Evolutionary conservation across 139 green algal species (phyloP).

Genomic region (Chlamydomonas asymmetrica): DNA sequence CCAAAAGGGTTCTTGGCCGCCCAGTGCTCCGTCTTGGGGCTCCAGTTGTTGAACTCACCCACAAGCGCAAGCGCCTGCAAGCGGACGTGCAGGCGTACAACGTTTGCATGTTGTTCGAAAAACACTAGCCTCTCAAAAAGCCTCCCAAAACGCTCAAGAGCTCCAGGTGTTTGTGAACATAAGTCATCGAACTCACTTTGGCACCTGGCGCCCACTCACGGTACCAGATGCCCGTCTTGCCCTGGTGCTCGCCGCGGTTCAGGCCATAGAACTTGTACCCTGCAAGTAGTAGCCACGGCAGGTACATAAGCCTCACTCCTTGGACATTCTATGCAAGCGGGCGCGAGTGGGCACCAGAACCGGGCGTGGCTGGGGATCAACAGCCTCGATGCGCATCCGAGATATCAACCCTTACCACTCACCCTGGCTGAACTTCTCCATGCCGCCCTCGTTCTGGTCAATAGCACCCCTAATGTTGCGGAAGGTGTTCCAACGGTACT

Average conservation of each 20-base stretch:
- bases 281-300: no score
- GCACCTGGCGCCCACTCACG: conserved; percentile 86
- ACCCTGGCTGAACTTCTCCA: conserved; percentile 91
- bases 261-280: conserved; percentile 88
- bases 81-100: not conserved
- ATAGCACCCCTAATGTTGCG: conserved; percentile 79
- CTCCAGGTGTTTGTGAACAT: no score
- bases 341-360: no score
- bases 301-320: no score
- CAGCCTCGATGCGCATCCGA: no score
- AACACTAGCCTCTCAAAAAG: no score
- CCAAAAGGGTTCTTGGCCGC: conserved; percentile 87
- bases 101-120: not conserved
- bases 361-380: no score
- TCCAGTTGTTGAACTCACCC: conserved; percentile 97
- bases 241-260: conserved; percentile 80
- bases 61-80: conserved; percentile 80
- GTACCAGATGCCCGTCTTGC: conserved; percentile 86
- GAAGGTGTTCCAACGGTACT: conserved; percentile 91
- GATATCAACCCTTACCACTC: no score
- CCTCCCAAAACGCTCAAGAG: no score
- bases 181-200: conserved; percentile 61
- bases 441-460: conserved; percentile 86
- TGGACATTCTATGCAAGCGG: no score
- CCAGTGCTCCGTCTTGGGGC: conserved; percentile 79